Conservation (phyloP, 73 alveolate genomes). For the Paramecium bursaria region DNA sequence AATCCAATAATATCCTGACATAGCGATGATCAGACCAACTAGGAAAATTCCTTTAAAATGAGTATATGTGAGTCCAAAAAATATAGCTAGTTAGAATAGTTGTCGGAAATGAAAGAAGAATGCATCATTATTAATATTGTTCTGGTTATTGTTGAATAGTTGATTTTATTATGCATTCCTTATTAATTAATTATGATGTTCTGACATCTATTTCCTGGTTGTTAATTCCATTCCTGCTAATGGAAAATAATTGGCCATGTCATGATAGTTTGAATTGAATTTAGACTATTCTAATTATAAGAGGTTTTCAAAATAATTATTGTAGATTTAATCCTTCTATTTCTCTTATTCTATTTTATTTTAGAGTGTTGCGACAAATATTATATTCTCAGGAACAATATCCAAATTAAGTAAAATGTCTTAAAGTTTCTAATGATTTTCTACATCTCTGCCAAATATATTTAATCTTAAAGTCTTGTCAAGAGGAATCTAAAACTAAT, state of each 20-base stretch:
- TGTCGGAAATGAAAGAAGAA: slow-evolving; percentile 4
- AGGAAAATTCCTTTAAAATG: neutral
- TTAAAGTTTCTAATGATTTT: neutral
- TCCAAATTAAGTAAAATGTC: neutral
- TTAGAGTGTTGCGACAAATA: neutral
- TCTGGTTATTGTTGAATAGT: slow-evolving; percentile 30
- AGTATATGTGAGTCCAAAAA: neutral
- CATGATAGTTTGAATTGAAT: no score
- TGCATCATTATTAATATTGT: neutral
- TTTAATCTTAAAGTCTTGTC: neutral
- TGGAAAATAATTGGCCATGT: no score
- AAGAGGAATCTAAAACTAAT: no score
- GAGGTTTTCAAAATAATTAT: no score
- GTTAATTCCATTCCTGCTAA: no score
- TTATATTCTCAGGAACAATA: neutral
- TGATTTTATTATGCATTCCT: neutral
- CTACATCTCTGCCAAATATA: neutral
- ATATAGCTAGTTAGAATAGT: neutral
- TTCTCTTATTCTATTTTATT: neutral
- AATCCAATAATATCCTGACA: slow-evolving; percentile 17
- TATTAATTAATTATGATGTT: no score
- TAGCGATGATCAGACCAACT: neutral
- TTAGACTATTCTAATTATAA: no score
- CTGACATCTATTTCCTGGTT: no score
- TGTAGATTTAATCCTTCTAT: neutral